These are phyloP conservation scores for Phytophthora tentaculata DNA, from an alignment of 352 stramenopile species.

Conservation along the genomic window DNA sequence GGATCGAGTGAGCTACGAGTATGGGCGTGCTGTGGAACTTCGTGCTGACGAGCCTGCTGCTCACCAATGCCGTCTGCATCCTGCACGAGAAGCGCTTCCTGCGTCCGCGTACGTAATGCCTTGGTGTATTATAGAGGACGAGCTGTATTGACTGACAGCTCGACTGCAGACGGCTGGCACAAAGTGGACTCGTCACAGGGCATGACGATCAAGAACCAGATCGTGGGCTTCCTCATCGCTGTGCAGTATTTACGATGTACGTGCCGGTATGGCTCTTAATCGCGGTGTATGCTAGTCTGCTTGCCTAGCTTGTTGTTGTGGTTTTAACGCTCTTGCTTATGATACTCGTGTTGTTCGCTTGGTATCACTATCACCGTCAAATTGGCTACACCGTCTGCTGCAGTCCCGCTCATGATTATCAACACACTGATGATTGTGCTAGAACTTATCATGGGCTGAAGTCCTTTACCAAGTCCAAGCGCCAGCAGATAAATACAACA, in stretches of 20 bases:
- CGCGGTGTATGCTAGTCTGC: not conserved
- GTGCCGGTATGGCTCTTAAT: conserved; percentile 12
- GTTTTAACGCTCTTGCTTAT: conserved; percentile 9
- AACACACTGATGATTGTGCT: conserved; percentile 85
- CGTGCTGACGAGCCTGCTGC: conserved; percentile 85
- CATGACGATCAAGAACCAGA: conserved; percentile 89
- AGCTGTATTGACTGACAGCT: not conserved
- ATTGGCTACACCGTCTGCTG: not conserved
- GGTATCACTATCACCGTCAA: too few relatives aligned
- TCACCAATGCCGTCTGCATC: conserved; percentile 88
- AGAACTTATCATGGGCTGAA: conserved; percentile 78
- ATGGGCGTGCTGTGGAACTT: conserved; percentile 92
- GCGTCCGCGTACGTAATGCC: conserved; percentile 66
- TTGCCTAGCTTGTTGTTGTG: not conserved
- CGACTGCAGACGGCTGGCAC: conserved; percentile 80
- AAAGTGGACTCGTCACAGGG: conserved; percentile 80
- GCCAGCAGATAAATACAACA: conserved; percentile 16
- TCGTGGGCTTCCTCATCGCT: conserved; percentile 83
- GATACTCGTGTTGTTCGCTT: too few relatives aligned
- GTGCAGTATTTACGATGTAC: conserved; percentile 88
- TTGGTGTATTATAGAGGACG: not conserved
- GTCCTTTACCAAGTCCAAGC: not conserved
- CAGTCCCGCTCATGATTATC: conserved; percentile 85
- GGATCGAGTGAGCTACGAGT: not conserved
- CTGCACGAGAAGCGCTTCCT: conserved; percentile 90